Conservation (phyloP, 306 rosid genomes). For the Trifolium repens region DNA sequence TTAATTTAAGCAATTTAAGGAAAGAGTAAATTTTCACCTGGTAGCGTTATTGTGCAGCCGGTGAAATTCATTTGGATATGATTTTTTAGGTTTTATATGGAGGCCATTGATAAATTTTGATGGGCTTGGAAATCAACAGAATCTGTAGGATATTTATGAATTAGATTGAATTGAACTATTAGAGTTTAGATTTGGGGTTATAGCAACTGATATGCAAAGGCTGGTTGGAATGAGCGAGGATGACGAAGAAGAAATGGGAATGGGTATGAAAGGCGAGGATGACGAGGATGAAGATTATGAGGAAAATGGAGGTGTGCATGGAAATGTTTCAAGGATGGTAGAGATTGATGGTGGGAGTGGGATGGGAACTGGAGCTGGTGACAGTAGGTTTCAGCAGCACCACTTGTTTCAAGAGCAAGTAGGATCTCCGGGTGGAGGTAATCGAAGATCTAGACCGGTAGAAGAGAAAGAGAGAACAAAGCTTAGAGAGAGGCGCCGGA, state of each 20-base stretch:
- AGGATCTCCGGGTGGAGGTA: conserved; percentile 76
- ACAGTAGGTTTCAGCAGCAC: conserved; percentile 64
- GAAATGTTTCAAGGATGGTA: conserved; percentile 50
- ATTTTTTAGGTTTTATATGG: conserved; percentile 25
- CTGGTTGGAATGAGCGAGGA: conserved; percentile 87
- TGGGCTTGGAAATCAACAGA: conserved; percentile 33
- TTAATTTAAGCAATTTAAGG: conserved; percentile 10
- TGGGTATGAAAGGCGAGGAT: conserved; percentile 90
- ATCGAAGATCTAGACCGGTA: conserved; percentile 81
- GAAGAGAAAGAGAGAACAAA: conserved; percentile 99
- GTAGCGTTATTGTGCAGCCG: conserved; percentile 33
- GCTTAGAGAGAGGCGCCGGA: conserved; percentile 94
- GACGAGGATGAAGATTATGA: conserved; percentile 61
- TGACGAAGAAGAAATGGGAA: conserved; percentile 88
- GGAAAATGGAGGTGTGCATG: conserved; percentile 58
- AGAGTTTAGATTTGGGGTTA: conserved; percentile 47
- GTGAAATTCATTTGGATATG: conserved; percentile 35
- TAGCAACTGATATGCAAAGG: conserved; percentile 82
- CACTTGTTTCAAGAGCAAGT: conserved; percentile 76
- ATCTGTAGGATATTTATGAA: conserved; percentile 29
- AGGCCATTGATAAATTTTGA: conserved; percentile 31
- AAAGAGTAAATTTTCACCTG: not conserved
- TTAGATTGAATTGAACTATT: conserved; percentile 34
- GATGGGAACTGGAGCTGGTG: conserved; percentile 54
- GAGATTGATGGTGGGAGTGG: conserved; percentile 77